Base-by-base conservation (phyloP, 495 filamentous ascomycete species). In the Podospora sp. region DNA sequence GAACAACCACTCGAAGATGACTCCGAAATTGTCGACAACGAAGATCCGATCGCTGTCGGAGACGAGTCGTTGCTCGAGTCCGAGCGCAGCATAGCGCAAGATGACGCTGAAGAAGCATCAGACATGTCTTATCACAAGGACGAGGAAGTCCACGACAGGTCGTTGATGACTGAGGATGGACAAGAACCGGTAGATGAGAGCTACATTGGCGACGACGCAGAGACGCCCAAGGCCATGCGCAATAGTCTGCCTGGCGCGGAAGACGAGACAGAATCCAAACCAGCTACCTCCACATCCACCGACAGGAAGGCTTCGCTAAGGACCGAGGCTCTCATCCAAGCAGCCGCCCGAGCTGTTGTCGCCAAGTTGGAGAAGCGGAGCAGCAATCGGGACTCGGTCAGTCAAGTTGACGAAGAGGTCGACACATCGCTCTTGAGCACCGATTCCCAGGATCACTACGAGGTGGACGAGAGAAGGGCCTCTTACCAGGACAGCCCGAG, bases 261-360 rank as follows among this genome's bases (percentile, higher is more conserved):
- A 14, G 65, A 67, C 1, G 56, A 57, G 22, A 55, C 22, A 16
- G 16, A 50, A 0, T 49, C 62, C 1, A 46, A 14, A 14, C 49
- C 62, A 12, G 24, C 2, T 20, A n/a, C 26, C 35, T 53, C 21
- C 50, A 50, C 2, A 25, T 63, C 24, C 29, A 65, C 61, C 35
- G 65, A 73, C 6, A 57, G 75, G 21, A 74, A 73, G 33, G 67
- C 70, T 0, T 77, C 75, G 1, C 70, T 75, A 18, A 66, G 75
- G 0, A 77, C 77, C 2, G 76, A 81, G 62, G 79, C 80, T 24
- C 70, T 81, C 26, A 81, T 82, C 55, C 77, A 81, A 33, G 78
- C 76, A n/a, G 79, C 80, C 0, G 80, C 80, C 14, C 69, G 77
- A n/a, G 76, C 72, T 14, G 76, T 82, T 0, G 72, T 80, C 9